Base-by-base conservation (phyloP, 306 rosid species). In the Hippophae rhamnoides region DNA sequence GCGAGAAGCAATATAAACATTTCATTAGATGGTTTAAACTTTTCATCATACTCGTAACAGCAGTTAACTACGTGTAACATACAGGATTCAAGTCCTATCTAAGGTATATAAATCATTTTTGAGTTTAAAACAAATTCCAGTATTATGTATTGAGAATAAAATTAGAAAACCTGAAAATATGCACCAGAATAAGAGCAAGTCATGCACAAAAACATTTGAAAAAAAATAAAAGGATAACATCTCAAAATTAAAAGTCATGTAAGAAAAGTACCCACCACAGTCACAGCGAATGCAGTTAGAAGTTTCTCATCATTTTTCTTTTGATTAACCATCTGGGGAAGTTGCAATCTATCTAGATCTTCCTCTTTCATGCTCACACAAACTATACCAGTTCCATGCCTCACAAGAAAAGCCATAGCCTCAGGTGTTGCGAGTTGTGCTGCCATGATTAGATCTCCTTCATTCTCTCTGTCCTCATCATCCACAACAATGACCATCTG, bases 381-480 rank as follows among this genome's bases (percentile, higher is more conserved):
- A 54, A 89, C 80, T 66, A 89, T 89, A 31, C 96, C 96, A 59
- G 90, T 89, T 64, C 96, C 94, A 65, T 89, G 78, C 79, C 85
- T 89, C 6, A 89, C 96, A 66, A 89, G 81, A 65, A 89, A 89
- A 64, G 97, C 97, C 97, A 89, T 85, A 67, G 97, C 97, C 65
- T 89, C 89, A 9, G 97, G 89, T 31, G 97, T 89, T 25, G 81
- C 97, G 74, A 86, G 48, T 52, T 85, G 68, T 26, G 97, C 90
- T 7, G 95, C 95, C 97, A 89, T 89, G 64, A 89, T 89, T 66
- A 89, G 70, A 62, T 89, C 97, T 77, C 97, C 97, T 74, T 85
- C 97, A 63, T 89, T 89, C 74, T 89, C 97, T 64, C 97, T 79
- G 57, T 89, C 94, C 79, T 89, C 97, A 3, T 83, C 97, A 10